A percentile compares a stretch with the other conserved stretches of the same genome.
phyloP scores from a whole-genome alignment of 2,329 filamentous ascomycete species.

The Colletotrichum zoysiae region DNA sequence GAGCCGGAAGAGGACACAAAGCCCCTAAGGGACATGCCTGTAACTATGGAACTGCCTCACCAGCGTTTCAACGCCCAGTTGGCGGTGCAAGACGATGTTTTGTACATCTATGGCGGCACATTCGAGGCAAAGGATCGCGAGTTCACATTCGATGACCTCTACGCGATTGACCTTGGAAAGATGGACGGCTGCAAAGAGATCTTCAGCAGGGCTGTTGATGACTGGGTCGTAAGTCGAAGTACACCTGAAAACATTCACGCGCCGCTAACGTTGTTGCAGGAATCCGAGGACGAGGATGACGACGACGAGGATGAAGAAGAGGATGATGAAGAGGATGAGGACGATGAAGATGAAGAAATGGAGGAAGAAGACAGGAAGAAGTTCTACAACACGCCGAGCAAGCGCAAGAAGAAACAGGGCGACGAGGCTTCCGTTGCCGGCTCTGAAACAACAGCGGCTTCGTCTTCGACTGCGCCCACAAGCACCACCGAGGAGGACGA shows the following conservation, averaged over 20 bases:
- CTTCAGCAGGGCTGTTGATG: constrained; percentile 84
- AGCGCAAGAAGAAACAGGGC: constrained; percentile 68
- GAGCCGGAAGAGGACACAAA: constrained; percentile 68
- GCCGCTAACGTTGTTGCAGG: constrained; percentile 54
- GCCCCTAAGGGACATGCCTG: constrained; percentile 71
- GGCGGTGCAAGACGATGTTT: constrained; percentile 89
- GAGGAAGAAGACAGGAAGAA: constrained; percentile 59
- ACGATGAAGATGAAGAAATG: constrained; percentile 63
- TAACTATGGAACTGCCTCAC: constrained; percentile 88
- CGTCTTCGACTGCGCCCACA: constrained; percentile 46
- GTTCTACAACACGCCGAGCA: constrained; percentile 64
- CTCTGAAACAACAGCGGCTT: constrained; percentile 46
- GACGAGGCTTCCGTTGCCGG: constrained; percentile 51
- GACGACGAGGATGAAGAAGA: constrained; percentile 71
- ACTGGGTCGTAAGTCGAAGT: constrained; percentile 77
- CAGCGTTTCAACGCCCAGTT: constrained; percentile 91
- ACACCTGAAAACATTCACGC: constrained; percentile 49
- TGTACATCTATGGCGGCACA: constrained; percentile 96
- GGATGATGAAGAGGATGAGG: constrained; percentile 65
- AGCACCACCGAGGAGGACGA: constrained; percentile 58
- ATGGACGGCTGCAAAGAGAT: constrained; percentile 94
- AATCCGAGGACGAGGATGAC: constrained; percentile 70
- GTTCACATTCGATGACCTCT: constrained; percentile 95
- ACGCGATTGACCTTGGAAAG: constrained; percentile 93
- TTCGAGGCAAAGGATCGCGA: constrained; percentile 96